These are phyloP conservation scores for Pythium myriotylum DNA, from an alignment of 352 stramenopile species.

Conservation along the genomic window DNA sequence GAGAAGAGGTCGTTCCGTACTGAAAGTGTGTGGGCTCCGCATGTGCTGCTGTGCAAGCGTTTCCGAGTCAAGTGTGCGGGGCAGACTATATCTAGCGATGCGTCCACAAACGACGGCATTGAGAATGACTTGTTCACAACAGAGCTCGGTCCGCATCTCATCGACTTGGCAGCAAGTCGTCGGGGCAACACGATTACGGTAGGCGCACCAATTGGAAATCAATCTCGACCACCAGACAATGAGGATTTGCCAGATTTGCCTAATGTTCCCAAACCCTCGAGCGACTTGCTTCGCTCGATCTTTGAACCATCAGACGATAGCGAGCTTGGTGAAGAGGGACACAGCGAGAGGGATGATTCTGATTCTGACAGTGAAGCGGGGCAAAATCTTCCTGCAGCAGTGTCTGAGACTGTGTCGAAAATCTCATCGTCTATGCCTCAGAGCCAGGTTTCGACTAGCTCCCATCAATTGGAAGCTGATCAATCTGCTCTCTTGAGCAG, in stretches of 20 bases:
- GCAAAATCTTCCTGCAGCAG: background rate
- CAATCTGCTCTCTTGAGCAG: no score
- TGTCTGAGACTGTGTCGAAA: no score
- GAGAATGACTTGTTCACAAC: slow-evolving; percentile 66
- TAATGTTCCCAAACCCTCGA: slow-evolving; percentile 42
- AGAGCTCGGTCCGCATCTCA: slow-evolving; percentile 70
- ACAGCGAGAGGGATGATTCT: slow-evolving; percentile 24
- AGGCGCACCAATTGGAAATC: background rate
- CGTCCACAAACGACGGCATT: slow-evolving; percentile 28
- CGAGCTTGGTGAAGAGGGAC: slow-evolving; percentile 35
- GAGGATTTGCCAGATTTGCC: slow-evolving; percentile 40
- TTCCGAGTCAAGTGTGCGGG: slow-evolving; percentile 72
- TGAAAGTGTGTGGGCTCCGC: slow-evolving; percentile 63
- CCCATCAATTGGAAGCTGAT: no score
- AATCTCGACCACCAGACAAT: background rate
- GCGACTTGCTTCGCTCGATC: slow-evolving; percentile 73
- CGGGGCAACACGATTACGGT: background rate
- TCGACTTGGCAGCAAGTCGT: slow-evolving; percentile 60
- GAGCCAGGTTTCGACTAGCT: no score
- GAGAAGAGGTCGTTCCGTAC: slow-evolving; percentile 53
- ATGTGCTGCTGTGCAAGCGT: slow-evolving; percentile 77
- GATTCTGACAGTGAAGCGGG: background rate
- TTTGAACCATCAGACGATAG: slow-evolving; percentile 80
- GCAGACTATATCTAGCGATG: slow-evolving; percentile 33
- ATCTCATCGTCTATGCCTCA: no score